phyloP scores from a whole-genome alignment of 306 rosid species.

The Herpetospermum pedunculosum region DNA sequence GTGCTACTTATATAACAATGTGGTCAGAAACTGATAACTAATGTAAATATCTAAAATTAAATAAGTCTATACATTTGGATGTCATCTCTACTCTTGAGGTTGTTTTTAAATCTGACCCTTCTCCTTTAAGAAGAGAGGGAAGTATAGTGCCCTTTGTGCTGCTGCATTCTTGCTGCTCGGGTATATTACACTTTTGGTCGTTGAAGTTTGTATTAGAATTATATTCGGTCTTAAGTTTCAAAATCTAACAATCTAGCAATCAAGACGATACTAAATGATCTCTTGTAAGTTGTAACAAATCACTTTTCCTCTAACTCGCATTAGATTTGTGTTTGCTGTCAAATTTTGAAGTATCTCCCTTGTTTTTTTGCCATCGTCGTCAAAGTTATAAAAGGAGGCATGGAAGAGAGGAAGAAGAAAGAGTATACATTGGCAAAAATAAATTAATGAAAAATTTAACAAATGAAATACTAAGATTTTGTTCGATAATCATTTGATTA shows the following conservation, averaged over 20 bases:
- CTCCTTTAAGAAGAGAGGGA: neutral
- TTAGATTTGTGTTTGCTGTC: neutral
- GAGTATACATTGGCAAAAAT: too few relatives aligned
- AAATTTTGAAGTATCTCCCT: too few relatives aligned
- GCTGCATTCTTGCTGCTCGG: neutral
- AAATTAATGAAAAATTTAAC: too few relatives aligned
- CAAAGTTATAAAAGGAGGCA: neutral
- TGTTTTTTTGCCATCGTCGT: neutral
- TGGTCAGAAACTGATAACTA: neutral
- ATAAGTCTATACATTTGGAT: neutral
- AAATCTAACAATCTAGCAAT: neutral
- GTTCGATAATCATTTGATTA: too few relatives aligned
- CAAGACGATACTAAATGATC: neutral
- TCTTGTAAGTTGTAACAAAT: neutral
- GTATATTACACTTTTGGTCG: neutral
- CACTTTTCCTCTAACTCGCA: neutral
- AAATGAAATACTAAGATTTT: too few relatives aligned
- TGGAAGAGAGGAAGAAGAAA: neutral
- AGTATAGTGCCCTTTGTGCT: neutral
- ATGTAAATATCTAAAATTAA: neutral
- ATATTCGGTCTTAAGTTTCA: neutral
- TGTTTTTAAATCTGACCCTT: neutral
- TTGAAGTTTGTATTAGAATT: neutral
- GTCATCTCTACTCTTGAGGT: neutral
- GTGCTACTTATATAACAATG: neutral